phyloP scores from a whole-genome alignment of 352 stramenopile genomes.

The Phytophthora europaea region DNA sequence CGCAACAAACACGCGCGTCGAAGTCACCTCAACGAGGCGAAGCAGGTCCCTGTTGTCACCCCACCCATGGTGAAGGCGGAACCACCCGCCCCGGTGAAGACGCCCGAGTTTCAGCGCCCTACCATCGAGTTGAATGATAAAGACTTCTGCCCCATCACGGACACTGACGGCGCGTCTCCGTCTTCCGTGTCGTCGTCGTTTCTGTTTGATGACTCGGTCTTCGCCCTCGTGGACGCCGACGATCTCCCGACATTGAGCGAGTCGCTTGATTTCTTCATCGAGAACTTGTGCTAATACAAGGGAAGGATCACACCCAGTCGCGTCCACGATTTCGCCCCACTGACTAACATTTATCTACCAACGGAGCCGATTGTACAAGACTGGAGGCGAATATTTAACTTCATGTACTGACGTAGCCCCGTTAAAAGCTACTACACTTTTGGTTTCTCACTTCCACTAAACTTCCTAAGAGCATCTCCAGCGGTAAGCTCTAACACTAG shows the following conservation, averaged over 20 bases:
- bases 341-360: neutral
- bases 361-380: neutral
- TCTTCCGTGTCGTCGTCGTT: slow-evolving; percentile 47
- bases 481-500: too few species aligned
- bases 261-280: slow-evolving; percentile 74
- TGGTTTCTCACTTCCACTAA: neutral
- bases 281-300: slow-evolving; percentile 40
- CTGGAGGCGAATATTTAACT: slow-evolving; percentile 20
- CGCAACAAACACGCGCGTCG: slow-evolving; percentile 36
- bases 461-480: too few species aligned
- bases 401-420: slow-evolving; percentile 7
- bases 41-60: slow-evolving; percentile 4
- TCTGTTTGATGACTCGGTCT: slow-evolving; percentile 25
- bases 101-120: slow-evolving; percentile 29
- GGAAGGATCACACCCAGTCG: neutral
- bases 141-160: slow-evolving; percentile 9
- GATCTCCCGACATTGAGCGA: slow-evolving; percentile 62
- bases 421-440: neutral
- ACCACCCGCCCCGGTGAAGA: neutral
- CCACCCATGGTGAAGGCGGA: neutral
- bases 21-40: slow-evolving; percentile 15
- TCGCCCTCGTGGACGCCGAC: slow-evolving; percentile 31
- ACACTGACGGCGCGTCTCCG: slow-evolving; percentile 41
- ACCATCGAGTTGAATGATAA: slow-evolving; percentile 30
- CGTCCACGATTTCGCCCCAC: neutral